Percentiles rank a stretch among this genome's conserved stretches.
These are phyloP conservation scores for Alternaria gansuensis DNA, from an alignment of 2,329 filamentous ascomycete genomes.

Conservation along the genomic window DNA sequence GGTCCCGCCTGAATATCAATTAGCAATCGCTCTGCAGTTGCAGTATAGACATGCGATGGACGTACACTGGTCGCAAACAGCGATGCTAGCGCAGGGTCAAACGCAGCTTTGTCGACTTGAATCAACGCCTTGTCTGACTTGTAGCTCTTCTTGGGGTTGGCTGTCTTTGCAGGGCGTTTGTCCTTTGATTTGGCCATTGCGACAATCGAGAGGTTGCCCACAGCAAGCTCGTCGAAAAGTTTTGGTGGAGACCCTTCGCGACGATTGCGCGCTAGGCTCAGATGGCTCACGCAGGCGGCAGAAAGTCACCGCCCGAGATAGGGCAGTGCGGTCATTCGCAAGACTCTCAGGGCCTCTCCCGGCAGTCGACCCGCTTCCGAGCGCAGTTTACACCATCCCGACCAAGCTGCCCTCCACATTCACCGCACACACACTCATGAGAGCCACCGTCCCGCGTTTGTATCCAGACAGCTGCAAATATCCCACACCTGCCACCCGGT, in stretches of 20 bases:
- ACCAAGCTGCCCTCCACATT: conserved; percentile 20
- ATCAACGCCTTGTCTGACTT: conserved; percentile 35
- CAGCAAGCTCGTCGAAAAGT: conserved; percentile 37
- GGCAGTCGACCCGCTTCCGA: conserved; percentile 26
- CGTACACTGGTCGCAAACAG: conserved; percentile 58
- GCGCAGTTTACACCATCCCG: conserved; percentile 30
- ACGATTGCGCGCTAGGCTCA: conserved; percentile 18
- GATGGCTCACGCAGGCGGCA: conserved; percentile 14
- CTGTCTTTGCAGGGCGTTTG: conserved; percentile 34
- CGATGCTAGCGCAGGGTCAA: conserved; percentile 58
- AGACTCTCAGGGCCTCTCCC: conserved; percentile 26
- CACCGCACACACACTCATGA: conserved; percentile 26
- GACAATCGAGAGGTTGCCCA: conserved; percentile 20
- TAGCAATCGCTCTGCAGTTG: conserved; percentile 18
- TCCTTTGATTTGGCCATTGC: conserved; percentile 48
- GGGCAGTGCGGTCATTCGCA: conserved; percentile 31
- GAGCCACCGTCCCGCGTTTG: conserved; percentile 25
- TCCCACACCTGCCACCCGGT: conserved; percentile 13
- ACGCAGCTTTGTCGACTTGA: conserved; percentile 45
- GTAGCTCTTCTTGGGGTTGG: conserved; percentile 21
- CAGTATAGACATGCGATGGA: conserved; percentile 8
- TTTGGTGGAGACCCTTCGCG: conserved; percentile 40
- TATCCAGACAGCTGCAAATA: conserved; percentile 11
- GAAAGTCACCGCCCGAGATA: conserved; percentile 24
- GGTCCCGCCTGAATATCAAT: conserved; percentile 45